phyloP scores from a whole-genome alignment of 106 monocot genomes.

The Xerophyta viscosa region DNA sequence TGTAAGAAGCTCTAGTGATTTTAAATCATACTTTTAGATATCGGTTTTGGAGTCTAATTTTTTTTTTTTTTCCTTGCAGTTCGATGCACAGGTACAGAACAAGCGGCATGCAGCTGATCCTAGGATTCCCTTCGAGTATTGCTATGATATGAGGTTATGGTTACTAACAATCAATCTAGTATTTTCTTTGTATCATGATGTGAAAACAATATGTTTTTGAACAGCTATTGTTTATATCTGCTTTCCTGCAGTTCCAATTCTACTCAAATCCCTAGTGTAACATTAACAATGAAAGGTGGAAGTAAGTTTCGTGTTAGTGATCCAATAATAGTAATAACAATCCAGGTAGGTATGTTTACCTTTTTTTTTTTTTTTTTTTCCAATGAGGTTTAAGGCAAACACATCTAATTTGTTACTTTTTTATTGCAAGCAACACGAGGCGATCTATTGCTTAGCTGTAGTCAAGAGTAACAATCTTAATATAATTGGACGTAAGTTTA shows the following conservation, averaged over 20 bases:
- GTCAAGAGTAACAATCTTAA: slow-evolving; percentile 51
- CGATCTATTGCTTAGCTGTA: slow-evolving; percentile 70
- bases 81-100: slow-evolving; percentile 44
- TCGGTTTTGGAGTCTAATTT: too few relatives aligned
- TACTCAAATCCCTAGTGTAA: slow-evolving; percentile 31
- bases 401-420: slow-evolving; percentile 6
- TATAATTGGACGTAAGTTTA: slow-evolving; percentile 83
- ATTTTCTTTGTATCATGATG: too few relatives aligned
- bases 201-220: too few relatives aligned
- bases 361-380: too few relatives aligned
- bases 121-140: slow-evolving; percentile 68
- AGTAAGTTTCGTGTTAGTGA: slow-evolving; percentile 49
- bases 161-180: too few relatives aligned
- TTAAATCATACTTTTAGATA: too few relatives aligned
- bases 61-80: slow-evolving; percentile 44
- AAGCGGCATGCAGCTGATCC: slow-evolving; percentile 13
- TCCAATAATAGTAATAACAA: slow-evolving; percentile 39
- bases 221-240: too few relatives aligned
- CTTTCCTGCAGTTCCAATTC: slow-evolving; percentile 34
- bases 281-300: slow-evolving; percentile 52
- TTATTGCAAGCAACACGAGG: slow-evolving; percentile 15
- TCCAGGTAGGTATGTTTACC: slow-evolving; percentile 24
- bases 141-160: slow-evolving; percentile 44
- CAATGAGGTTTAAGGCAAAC: too few relatives aligned
- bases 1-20: slow-evolving; percentile 30